Conservation (phyloP, 2,329 filamentous ascomycete genomes). For the Leptosphaerulina australis region DNA sequence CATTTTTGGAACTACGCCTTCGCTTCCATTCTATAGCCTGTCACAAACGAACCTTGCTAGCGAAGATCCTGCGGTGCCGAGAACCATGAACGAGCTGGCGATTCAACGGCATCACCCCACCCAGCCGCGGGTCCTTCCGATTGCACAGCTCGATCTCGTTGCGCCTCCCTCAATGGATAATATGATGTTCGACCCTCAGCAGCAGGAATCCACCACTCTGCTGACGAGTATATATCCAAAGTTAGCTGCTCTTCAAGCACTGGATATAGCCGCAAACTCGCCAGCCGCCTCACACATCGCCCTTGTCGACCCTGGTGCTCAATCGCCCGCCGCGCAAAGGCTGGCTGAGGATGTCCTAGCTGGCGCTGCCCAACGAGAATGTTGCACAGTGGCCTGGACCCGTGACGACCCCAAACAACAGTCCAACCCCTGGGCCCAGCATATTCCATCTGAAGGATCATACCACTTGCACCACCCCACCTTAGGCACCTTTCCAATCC, state of each 20-base stretch:
- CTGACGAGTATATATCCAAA: conserved; percentile 56
- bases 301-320: conserved; percentile 69
- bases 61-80: conserved; percentile 57
- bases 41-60: conserved; percentile 60
- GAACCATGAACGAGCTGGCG: conserved; percentile 50
- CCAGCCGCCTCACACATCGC: conserved; percentile 60
- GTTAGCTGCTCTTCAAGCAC: conserved; percentile 53
- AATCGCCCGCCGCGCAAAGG: conserved; percentile 66
- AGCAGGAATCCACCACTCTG: conserved; percentile 40
- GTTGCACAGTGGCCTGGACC: conserved; percentile 72
- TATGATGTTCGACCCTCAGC: conserved; percentile 34
- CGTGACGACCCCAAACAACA: conserved; percentile 45
- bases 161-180: conserved; percentile 45
- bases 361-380: conserved; percentile 70
- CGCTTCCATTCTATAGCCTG: conserved; percentile 72
- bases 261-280: conserved; percentile 54
- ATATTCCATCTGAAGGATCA: conserved; percentile 46
- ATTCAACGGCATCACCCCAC: conserved; percentile 50
- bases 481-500: conserved; percentile 52
- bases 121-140: conserved; percentile 47
- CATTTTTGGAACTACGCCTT: conserved; percentile 70
- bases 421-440: conserved; percentile 47
- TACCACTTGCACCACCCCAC: conserved; percentile 56
- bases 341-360: conserved; percentile 65
- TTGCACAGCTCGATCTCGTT: conserved; percentile 49